Conservation (phyloP, 345 rosid genomes). For the Pistacia integerrima region DNA sequence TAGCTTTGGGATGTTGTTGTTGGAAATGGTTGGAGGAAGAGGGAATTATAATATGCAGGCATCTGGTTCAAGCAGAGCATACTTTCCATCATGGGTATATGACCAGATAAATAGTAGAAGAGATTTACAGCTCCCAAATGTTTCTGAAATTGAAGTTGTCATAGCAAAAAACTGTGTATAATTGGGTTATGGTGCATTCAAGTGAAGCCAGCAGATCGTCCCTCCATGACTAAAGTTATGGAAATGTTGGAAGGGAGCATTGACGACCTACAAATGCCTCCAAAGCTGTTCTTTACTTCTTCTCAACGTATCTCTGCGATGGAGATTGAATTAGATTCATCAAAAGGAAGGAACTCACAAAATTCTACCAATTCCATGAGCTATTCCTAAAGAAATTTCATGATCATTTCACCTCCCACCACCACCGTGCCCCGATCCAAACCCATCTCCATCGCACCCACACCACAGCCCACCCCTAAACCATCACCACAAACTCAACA, state of each 20-base stretch:
- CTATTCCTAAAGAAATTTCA: too few species aligned
- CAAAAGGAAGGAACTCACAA: too few species aligned
- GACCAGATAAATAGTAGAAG: constrained; percentile 22
- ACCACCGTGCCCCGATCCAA: too few species aligned
- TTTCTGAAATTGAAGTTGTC: constrained; percentile 12
- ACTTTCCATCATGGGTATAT: constrained; percentile 25
- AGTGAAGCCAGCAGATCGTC: constrained; percentile 30
- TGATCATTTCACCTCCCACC: too few species aligned
- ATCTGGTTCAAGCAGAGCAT: not conserved
- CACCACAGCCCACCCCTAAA: too few species aligned
- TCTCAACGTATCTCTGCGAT: not conserved
- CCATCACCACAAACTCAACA: too few species aligned
- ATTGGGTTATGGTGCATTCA: constrained; percentile 49
- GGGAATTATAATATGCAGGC: not conserved
- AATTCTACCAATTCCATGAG: too few species aligned
- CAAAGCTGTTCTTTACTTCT: constrained; percentile 27
- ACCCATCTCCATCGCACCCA: too few species aligned
- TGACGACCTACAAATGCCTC: constrained; percentile 32
- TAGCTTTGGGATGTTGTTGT: constrained; percentile 8
- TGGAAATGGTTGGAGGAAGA: constrained; percentile 13
- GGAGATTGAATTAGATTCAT: not conserved
- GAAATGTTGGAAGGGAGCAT: constrained; percentile 32
- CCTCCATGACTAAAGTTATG: constrained; percentile 39
- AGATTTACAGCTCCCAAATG: constrained; percentile 27
- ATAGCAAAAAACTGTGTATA: constrained; percentile 30